A percentile compares a stretch with the other conserved stretches of the same genome.
phyloP scores from a whole-genome alignment of 1,284 basidiomycete genomes.

The Termitomyces sp. region DNA sequence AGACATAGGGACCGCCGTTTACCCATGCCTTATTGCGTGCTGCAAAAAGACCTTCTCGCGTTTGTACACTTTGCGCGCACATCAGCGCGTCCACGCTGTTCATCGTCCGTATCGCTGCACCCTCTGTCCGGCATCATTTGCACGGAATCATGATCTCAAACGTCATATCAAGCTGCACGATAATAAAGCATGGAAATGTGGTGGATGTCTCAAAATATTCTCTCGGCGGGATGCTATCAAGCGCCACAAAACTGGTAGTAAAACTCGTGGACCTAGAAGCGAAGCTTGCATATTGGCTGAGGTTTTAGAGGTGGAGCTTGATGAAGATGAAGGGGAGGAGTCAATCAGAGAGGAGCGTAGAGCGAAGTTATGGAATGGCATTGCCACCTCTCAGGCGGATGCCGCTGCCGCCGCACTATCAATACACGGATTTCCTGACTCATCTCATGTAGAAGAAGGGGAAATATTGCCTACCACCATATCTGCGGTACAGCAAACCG shows the following conservation, averaged over 20 bases:
- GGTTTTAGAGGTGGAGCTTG: conserved; percentile 54
- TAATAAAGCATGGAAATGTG: conserved; percentile 64
- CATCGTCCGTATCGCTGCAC: conserved; percentile 61
- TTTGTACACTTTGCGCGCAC: conserved; percentile 60
- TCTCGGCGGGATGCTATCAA: conserved; percentile 73
- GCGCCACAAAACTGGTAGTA: conserved; percentile 58
- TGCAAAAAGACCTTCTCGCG: conserved; percentile 65
- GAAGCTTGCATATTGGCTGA: conserved; percentile 50
- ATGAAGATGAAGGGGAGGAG: conserved; percentile 46
- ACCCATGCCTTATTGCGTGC: conserved; percentile 57
- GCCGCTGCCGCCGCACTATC: conserved; percentile 13
- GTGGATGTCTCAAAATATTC: conserved; percentile 66
- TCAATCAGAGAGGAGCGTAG: conserved; percentile 48
- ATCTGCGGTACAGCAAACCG: conserved; percentile 44
- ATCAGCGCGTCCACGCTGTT: conserved; percentile 57
- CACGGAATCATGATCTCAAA: conserved; percentile 71
- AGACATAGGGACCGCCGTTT: conserved; percentile 68
- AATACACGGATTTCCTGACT: conserved; percentile 19
- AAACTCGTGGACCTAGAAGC: conserved; percentile 40
- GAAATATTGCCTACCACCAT: conserved; percentile 52
- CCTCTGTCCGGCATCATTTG: conserved; percentile 65
- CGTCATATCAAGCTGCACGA: conserved; percentile 66
- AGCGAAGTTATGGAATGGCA: conserved; percentile 57
- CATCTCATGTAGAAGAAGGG: conserved; percentile 51
- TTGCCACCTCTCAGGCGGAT: conserved; percentile 36